A percentile compares a stretch with the other conserved stretches of the same genome.
These are phyloP conservation scores for Cryphonectria nitschkei DNA, from an alignment of 2,329 filamentous ascomycete genomes.

Conservation along the genomic window DNA sequence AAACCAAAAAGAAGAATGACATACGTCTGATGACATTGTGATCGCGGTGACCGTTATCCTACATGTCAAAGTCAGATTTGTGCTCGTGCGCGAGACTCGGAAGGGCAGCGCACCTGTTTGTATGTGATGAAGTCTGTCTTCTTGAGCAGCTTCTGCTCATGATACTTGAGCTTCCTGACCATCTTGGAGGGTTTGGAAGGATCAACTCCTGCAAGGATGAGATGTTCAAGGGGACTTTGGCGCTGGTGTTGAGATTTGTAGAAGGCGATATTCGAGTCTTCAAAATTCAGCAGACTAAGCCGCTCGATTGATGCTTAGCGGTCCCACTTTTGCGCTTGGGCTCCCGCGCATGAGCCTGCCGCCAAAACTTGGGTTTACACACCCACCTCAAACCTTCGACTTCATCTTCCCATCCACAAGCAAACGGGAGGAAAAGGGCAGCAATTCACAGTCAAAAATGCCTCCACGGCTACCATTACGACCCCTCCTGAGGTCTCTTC, in stretches of 20 bases:
- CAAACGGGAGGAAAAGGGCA: background rate
- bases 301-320: background rate
- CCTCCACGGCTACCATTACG: slow-evolving; percentile 25
- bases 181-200: slow-evolving; percentile 53
- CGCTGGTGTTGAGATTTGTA: slow-evolving; percentile 3
- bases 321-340: slow-evolving; percentile 13
- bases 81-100: background rate
- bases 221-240: slow-evolving; percentile 22
- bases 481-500: slow-evolving; percentile 31
- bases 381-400: slow-evolving; percentile 4
- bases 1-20: background rate
- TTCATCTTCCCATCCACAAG: background rate
- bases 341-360: slow-evolving; percentile 19
- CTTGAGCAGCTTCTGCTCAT: slow-evolving; percentile 95
- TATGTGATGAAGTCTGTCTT: slow-evolving; percentile 93
- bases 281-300: slow-evolving; percentile 17
- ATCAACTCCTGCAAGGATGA: background rate
- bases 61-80: slow-evolving; percentile 7
- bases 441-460: slow-evolving; percentile 20
- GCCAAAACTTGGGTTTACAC: slow-evolving; percentile 23
- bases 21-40: slow-evolving; percentile 71
- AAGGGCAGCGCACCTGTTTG: slow-evolving; percentile 60
- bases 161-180: slow-evolving; percentile 95
- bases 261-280: slow-evolving; percentile 28
- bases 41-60: slow-evolving; percentile 82